Percentiles rank a stretch among this genome's conserved stretches.
Evolutionary conservation across 2,329 filamentous ascomycete genomes (phyloP).

Genomic region (Xylaria arbuscula): DNA sequence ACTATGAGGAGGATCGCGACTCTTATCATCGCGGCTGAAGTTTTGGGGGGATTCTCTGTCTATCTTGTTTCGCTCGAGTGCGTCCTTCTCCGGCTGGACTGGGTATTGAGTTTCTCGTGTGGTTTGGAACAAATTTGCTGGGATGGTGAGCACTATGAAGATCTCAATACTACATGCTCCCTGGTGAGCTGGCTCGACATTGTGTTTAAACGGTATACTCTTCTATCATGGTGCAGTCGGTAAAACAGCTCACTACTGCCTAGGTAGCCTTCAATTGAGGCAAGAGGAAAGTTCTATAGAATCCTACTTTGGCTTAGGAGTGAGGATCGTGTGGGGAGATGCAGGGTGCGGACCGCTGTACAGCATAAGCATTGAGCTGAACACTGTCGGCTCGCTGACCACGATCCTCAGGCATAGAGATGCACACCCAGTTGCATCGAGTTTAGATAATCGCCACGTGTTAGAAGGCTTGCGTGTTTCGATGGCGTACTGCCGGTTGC

Average conservation of each 20-base stretch:
- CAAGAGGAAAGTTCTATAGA: background rate
- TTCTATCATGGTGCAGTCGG: background rate
- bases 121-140: background rate
- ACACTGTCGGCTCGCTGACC: background rate
- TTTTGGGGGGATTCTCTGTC: background rate
- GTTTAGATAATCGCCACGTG: constrained; percentile 21
- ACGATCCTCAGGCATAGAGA: constrained; percentile 1
- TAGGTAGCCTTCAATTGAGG: background rate
- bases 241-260: background rate
- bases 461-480: constrained; percentile 18
- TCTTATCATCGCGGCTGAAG: constrained; percentile 43
- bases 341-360: background rate
- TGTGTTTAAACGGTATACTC: background rate
- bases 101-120: background rate
- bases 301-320: background rate
- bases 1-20: constrained; percentile 45
- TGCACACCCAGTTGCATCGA: background rate
- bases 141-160: background rate
- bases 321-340: background rate
- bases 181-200: background rate
- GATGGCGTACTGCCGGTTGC: constrained; percentile 13
- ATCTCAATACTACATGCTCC: background rate
- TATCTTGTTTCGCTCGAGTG: background rate
- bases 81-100: too few relatives aligned
- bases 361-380: background rate